A percentile compares a stretch with the other conserved stretches of the same genome.
phyloP scores from a whole-genome alignment of 768 basidiomycete genomes.

The Porphyrellus cyaneotinctus region DNA sequence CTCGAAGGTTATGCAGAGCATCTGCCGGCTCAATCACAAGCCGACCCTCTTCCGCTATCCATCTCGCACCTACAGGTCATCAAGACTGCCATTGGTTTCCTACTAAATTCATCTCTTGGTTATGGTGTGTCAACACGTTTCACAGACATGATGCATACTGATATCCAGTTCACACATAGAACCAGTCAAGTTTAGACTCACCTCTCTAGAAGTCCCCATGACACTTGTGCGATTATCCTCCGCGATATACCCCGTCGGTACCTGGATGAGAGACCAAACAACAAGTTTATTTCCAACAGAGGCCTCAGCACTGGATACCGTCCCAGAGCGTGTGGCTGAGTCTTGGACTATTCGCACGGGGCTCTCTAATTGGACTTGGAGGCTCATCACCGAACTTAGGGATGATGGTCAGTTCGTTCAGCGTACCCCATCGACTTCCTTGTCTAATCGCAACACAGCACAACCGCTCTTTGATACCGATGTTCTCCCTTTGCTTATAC shows the following conservation, averaged over 20 bases:
- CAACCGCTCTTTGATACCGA: conserved; percentile 58
- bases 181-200: conserved; percentile 63
- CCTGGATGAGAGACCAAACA: conserved; percentile 50
- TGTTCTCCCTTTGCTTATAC: conserved; percentile 58
- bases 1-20: conserved; percentile 59
- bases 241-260: conserved; percentile 68
- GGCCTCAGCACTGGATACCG: conserved; percentile 9
- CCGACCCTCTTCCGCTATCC: conserved; percentile 48
- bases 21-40: conserved; percentile 37
- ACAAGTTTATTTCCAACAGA: conserved; percentile 23
- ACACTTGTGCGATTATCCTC: conserved; percentile 66
- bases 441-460: conserved; percentile 32
- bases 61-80: conserved; percentile 66
- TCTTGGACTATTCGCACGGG: conserved; percentile 63
- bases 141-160: conserved; percentile 1
- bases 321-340: conserved; percentile 38
- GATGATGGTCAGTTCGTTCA: conserved; percentile 54
- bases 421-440: neutral
- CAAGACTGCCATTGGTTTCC: conserved; percentile 72
- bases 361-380: conserved; percentile 76
- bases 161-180: conserved; percentile 40
- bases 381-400: conserved; percentile 65
- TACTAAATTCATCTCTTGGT: conserved; percentile 73
- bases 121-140: conserved; percentile 51
- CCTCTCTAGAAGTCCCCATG: conserved; percentile 61